These are phyloP conservation scores for Sistotremastrum niveocremeum DNA, from an alignment of 768 basidiomycete genomes.

Conservation along the genomic window DNA sequence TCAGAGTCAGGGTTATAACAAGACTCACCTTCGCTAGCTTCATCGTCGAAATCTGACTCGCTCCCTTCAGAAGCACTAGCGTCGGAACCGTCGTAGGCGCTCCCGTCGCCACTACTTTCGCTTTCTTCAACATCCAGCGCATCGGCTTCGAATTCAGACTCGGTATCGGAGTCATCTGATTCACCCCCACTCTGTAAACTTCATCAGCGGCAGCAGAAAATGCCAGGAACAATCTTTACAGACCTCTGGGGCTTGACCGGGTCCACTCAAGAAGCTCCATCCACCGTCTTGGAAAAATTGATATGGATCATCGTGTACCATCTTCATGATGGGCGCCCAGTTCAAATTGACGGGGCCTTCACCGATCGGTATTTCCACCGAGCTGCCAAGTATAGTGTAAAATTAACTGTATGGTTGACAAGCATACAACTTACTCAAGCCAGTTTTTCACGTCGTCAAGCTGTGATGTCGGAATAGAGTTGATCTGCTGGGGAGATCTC, in stretches of 20 bases:
- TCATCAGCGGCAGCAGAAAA: slow-evolving; percentile 8
- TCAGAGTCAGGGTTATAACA: neutral
- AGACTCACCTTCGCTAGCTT: slow-evolving; percentile 44
- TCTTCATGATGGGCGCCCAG: slow-evolving; percentile 98
- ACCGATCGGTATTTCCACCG: slow-evolving; percentile 90
- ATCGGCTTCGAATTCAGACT: slow-evolving; percentile 52
- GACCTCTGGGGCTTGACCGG: slow-evolving; percentile 52
- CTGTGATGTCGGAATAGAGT: slow-evolving; percentile 81
- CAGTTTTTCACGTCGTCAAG: slow-evolving; percentile 98
- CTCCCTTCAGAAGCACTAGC: slow-evolving; percentile 46
- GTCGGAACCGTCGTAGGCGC: slow-evolving; percentile 39
- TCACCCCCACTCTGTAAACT: slow-evolving; percentile 27
- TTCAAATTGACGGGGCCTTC: slow-evolving; percentile 96
- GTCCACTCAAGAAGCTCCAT: slow-evolving; percentile 79
- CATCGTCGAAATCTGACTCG: slow-evolving; percentile 50
- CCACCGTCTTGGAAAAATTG: slow-evolving; percentile 96
- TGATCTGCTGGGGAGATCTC: slow-evolving; percentile 85
- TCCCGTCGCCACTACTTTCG: slow-evolving; percentile 37
- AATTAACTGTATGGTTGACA: neutral
- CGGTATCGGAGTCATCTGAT: slow-evolving; percentile 45
- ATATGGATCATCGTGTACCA: slow-evolving; percentile 88
- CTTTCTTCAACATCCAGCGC: slow-evolving; percentile 28
- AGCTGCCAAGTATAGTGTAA: slow-evolving; percentile 34
- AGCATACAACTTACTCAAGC: slow-evolving; percentile 67
- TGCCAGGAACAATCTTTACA: slow-evolving; percentile 11